Base-by-base conservation (phyloP, 805 yeast genomes). In the Helenozyma baotianmanensis region DNA sequence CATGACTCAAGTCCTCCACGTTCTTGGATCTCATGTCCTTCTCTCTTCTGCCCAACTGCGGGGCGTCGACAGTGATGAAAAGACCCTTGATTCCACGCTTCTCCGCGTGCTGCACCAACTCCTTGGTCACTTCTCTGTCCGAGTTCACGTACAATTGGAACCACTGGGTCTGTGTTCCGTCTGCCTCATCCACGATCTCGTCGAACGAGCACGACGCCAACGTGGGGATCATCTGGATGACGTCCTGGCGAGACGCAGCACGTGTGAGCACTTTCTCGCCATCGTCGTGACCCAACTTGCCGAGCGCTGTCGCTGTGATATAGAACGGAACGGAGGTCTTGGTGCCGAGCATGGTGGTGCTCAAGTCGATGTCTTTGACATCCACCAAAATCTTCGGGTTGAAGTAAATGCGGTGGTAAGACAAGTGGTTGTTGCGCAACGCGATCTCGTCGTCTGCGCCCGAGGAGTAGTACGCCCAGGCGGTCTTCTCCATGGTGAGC, bases 391-490 rank as follows among this genome's bases (percentile, higher is more conserved):
- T 60, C 30, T 65, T 64, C 13, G 79, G 78, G 22, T 65, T 64
- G 45, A 74, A 67, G 35, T 60, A 64, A 13, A 72, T 60, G 33
- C 66, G 51, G 23, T 53, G 47, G 45, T 52, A 74, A 11, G 72
- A 66, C 24, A 54, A 42, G 33, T 62, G 64, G 46, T 74, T 74
- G 42, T 66, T 70, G 30, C 62, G 42, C 34, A 70, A 48, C 1
- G 77, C 55, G 25, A 66, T 50, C 44, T 72, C 70, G 50, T 74
- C 78, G 32, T 70, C 74, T 16, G 74, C 56, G 5, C 74, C 78
- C 6, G 76, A 69, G 2, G 65, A 58, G 38, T 55, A 68, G 45
- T 90, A 90, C 10, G 92, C 92, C 94, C 97, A 85, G 0, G 92
- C 97, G 12, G 57, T 73, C 35, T 76, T 78, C 19, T 85, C 74